A percentile compares a stretch with the other conserved stretches of the same genome.
Evolutionary conservation across 2,329 filamentous ascomycete species (phyloP).

Genomic region (Neurospora crassa): DNA sequence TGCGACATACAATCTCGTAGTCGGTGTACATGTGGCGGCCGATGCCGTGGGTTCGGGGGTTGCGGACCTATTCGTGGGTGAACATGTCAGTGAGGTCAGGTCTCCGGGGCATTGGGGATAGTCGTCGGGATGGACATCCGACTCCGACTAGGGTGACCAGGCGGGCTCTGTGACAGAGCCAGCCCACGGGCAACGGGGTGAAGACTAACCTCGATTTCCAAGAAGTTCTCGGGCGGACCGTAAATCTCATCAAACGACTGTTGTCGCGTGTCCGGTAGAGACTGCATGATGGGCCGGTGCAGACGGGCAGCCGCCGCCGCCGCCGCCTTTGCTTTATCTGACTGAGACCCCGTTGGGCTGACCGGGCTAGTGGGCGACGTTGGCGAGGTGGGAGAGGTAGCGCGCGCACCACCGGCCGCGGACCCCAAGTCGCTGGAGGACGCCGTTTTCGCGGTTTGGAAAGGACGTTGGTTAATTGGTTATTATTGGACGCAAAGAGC

Average conservation of each 20-base stretch:
- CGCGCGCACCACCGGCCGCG: constrained; percentile 21
- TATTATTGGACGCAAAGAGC: neutral
- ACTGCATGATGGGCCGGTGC: constrained; percentile 50
- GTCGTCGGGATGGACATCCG: neutral
- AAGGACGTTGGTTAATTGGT: neutral
- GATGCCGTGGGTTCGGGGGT: constrained; percentile 88
- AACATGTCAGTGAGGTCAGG: neutral
- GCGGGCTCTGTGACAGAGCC: neutral
- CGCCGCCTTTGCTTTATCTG: constrained; percentile 9
- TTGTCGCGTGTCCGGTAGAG: constrained; percentile 64
- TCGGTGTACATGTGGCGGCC: constrained; percentile 96
- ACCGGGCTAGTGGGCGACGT: constrained; percentile 16
- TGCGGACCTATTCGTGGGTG: constrained; percentile 61
- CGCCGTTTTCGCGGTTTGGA: constrained; percentile 32
- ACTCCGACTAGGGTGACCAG: neutral
- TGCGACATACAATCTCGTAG: constrained; percentile 95
- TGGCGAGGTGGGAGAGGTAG: constrained; percentile 14
- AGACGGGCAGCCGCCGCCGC: constrained; percentile 26
- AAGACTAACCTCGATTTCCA: constrained; percentile 79
- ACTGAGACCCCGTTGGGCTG: constrained; percentile 3
- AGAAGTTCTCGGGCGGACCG: constrained; percentile 94
- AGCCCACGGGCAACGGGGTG: neutral
- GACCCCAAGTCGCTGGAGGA: constrained; percentile 29
- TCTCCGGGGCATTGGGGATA: neutral
- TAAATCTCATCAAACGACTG: constrained; percentile 99